Evolutionary conservation across 306 rosid species (phyloP), one percentile per base, ranked within the genome.

Genomic region (Vicia faba): DNA sequence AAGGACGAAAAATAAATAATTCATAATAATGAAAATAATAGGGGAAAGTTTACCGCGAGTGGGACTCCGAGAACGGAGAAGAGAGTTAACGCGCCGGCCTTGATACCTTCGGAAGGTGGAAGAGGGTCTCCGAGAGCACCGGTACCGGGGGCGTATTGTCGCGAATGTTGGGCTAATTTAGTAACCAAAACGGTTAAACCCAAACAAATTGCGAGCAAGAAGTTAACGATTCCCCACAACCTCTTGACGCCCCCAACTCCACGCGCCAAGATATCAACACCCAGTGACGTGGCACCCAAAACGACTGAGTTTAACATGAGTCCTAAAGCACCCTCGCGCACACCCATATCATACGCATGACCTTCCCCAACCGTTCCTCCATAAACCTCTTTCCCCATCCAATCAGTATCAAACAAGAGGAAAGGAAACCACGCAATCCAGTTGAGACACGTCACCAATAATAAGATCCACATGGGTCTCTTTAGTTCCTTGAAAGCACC

Each of bases 371-470:
- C 89, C n/a, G 45, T 61, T 3, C 98, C 98, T 0, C 98, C 98
- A 26, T 78, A 93, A 25, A 93, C 97, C 71, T 93, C 98, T 7
- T 10, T 38, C 1, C 98, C 98, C 98, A 88, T 93, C 98, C 98
- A 93, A 51, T 93, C 98, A 0, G 98, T 93, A 73, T 93, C 97
- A 62, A 80, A 93, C 26, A 93, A 54, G 64, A 93, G 15, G 79
- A 93, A 93, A 0, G 97, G 97, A 39, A 89, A 93, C 97, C 98
- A 93, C 0, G 95, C 98, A 20, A 89, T 55, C 97, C 98, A 93
- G 8, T 93, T 93, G 0, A 89, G 78, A 15, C 88, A 82, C 66
- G 98, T 93, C 74, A 93, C 98, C 41, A 89, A n/a, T 0, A 93
- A 38, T 2, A 93, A 60, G 9, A 89, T 59, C 87, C 92, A 74